These are phyloP conservation scores for Hydrangea macrophylla DNA, from an alignment of 148 eudicot genomes.

Conservation along the genomic window DNA sequence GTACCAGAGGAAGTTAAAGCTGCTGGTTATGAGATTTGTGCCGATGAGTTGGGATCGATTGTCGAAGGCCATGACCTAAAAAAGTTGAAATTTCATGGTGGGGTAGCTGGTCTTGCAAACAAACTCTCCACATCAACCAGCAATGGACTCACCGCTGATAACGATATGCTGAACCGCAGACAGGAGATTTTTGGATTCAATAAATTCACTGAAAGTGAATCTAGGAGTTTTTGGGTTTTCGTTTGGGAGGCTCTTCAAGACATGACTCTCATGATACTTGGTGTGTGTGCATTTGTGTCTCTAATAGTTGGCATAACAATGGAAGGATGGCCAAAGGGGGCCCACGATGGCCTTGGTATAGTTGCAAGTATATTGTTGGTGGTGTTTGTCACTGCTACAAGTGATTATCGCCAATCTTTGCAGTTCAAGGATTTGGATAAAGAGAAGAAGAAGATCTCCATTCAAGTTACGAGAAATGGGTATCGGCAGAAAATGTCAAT, in stretches of 20 bases:
- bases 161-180: conserved; percentile 36
- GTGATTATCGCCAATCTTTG: conserved; percentile 90
- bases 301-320: conserved; percentile 81
- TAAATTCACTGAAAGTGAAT: conserved; percentile 69
- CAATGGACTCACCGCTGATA: conserved; percentile 47
- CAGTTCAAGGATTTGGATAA: conserved; percentile 91
- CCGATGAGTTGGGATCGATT: conserved; percentile 70
- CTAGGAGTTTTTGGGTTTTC: conserved; percentile 73
- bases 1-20: conserved; percentile 72
- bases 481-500: conserved; percentile 83
- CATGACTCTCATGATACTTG: conserved; percentile 97
- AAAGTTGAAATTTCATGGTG: conserved; percentile 71
- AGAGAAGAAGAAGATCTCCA: conserved; percentile 85
- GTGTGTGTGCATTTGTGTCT: conserved; percentile 83
- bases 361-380: conserved; percentile 85
- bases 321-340: conserved; percentile 95
- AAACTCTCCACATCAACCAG: conserved; percentile 64
- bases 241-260: conserved; percentile 98
- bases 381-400: conserved; percentile 90
- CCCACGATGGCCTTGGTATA: conserved; percentile 96
- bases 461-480: conserved; percentile 88
- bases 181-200: conserved; percentile 70
- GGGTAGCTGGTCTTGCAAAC: conserved; percentile 56
- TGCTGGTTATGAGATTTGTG: conserved; percentile 81
- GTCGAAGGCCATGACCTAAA: conserved; percentile 85